A percentile compares a stretch with the other conserved stretches of the same genome.
Evolutionary conservation across 176 grass and related monocot species (phyloP).

Genomic region (Aegilops tauschii): DNA sequence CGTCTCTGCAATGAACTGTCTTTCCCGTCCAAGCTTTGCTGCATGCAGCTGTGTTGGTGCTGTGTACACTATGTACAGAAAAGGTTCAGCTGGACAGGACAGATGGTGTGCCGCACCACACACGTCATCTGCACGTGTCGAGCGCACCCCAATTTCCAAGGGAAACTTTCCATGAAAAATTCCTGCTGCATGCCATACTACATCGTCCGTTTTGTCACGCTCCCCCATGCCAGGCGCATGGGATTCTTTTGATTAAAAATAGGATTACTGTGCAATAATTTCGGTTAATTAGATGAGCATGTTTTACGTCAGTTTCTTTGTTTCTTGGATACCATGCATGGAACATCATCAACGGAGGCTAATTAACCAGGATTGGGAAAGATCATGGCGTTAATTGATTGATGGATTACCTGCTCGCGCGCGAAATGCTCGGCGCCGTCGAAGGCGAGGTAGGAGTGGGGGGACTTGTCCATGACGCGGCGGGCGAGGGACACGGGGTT

Average conservation of each 20-base stretch:
- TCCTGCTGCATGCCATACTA: too few species aligned
- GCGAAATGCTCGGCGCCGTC: slow-evolving; percentile 86
- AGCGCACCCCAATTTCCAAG: too few species aligned
- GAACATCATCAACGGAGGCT: neutral
- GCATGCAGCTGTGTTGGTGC: neutral
- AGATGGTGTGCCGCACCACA: neutral
- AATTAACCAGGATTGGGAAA: neutral
- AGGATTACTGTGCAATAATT: too few species aligned
- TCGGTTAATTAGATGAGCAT: too few species aligned
- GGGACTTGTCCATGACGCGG: slow-evolving; percentile 81
- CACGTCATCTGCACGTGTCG: slow-evolving; percentile 16
- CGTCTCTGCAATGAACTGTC: too few species aligned
- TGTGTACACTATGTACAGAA: too few species aligned
- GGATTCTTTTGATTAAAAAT: too few species aligned
- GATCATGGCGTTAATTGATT: neutral
- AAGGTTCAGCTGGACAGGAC: neutral
- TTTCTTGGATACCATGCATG: too few species aligned
- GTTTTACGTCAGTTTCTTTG: too few species aligned
- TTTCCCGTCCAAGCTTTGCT: neutral
- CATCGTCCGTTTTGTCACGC: too few species aligned
- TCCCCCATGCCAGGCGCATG: too few species aligned
- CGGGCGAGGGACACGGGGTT: slow-evolving; percentile 87
- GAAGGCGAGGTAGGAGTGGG: slow-evolving; percentile 96
- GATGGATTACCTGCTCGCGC: slow-evolving; percentile 55
- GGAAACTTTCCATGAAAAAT: too few species aligned